Evolutionary conservation across 169 alveolate genomes (phyloP).

Genomic region (Besnoitia besnoiti): DNA sequence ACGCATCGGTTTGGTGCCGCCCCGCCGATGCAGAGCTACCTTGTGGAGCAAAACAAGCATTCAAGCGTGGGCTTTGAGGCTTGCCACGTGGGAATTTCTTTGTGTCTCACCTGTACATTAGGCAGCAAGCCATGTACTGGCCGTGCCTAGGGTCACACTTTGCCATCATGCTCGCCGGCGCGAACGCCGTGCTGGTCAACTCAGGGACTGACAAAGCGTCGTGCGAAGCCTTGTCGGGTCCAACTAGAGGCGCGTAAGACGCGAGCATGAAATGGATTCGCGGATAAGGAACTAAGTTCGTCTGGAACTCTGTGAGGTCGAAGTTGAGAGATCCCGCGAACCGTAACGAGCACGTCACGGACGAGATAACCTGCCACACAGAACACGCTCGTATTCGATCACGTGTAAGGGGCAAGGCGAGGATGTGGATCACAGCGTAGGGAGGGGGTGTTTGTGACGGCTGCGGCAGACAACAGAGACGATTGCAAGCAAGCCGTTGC

Average conservation of each 20-base stretch:
- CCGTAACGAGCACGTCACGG: slow-evolving; percentile 95
- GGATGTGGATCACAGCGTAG: too few species aligned
- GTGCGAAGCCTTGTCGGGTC: slow-evolving; percentile 98
- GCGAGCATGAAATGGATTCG: slow-evolving; percentile 97
- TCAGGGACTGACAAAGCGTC: slow-evolving; percentile 98
- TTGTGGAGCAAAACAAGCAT: too few species aligned
- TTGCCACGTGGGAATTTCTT: too few species aligned
- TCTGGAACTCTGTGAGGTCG: slow-evolving; percentile 98
- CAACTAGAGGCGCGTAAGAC: slow-evolving; percentile 97
- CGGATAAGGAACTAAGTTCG: slow-evolving; percentile 99
- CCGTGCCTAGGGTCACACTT: slow-evolving; percentile 99
- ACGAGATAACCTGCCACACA: slow-evolving; percentile 92
- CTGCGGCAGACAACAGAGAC: too few species aligned
- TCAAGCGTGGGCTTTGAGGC: too few species aligned
- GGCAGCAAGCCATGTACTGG: slow-evolving; percentile 97
- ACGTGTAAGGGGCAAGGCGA: too few species aligned
- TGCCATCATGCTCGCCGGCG: slow-evolving; percentile 99
- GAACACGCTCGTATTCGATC: too few species aligned
- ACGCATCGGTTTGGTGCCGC: too few species aligned
- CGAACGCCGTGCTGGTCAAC: slow-evolving; percentile 97
- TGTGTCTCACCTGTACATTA: too few species aligned
- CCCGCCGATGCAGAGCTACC: too few species aligned
- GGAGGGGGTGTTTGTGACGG: too few species aligned
- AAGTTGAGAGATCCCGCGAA: slow-evolving; percentile 98
- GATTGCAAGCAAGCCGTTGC: too few species aligned